Evolutionary conservation across 352 stramenopile species (phyloP).

Genomic region (Phytophthora citrophthora): DNA sequence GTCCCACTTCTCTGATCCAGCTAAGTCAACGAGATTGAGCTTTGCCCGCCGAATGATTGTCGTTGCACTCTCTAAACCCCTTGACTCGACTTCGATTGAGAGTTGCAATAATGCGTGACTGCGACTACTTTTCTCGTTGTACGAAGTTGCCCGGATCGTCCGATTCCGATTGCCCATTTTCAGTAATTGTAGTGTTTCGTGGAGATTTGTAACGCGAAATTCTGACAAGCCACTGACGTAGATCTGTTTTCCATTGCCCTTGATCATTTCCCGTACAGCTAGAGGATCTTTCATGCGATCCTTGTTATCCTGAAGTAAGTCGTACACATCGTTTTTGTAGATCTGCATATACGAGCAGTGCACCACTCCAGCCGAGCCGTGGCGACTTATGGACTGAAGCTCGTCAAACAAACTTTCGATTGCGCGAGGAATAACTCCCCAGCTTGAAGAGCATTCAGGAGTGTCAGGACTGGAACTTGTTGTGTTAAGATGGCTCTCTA

Average conservation of each 20-base stretch:
- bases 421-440: constrained; percentile 87
- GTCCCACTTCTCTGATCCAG: constrained; percentile 93
- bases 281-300: constrained; percentile 58
- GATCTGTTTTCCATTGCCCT: constrained; percentile 82
- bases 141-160: constrained; percentile 87
- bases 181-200: constrained; percentile 85
- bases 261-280: constrained; percentile 69
- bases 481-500: constrained; percentile 51
- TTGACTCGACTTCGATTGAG: constrained; percentile 78
- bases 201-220: constrained; percentile 81
- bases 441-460: constrained; percentile 22
- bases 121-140: constrained; percentile 88
- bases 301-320: constrained; percentile 75
- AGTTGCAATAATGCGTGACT: constrained; percentile 90
- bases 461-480: not conserved
- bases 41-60: constrained; percentile 82
- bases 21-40: constrained; percentile 93
- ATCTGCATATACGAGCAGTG: constrained; percentile 94
- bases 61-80: constrained; percentile 63
- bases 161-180: constrained; percentile 81
- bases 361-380: constrained; percentile 70
- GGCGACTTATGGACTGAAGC: constrained; percentile 48
- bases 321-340: constrained; percentile 89
- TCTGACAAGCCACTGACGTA: constrained; percentile 92
- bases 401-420: constrained; percentile 88